Base-by-base conservation (phyloP, 768 basidiomycete genomes). In the Collybia mongolica region DNA sequence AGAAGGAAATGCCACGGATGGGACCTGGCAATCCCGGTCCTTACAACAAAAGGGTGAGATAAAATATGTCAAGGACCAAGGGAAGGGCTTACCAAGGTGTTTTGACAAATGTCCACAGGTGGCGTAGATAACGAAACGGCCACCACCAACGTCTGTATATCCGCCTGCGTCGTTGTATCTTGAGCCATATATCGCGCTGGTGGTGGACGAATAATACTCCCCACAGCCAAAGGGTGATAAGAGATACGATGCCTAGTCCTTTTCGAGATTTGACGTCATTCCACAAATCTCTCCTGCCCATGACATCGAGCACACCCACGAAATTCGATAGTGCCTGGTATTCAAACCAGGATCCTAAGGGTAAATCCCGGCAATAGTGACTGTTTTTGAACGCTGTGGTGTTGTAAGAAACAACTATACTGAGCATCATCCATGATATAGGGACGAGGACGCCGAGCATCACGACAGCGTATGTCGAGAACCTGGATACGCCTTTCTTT, bases 221-320 rank as follows among this genome's bases (percentile, higher is more conserved):
- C 56, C 53, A 57, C 4, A 52, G 46, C 58, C 58, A 60, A 32
- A 60, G 38, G 6, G 43, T 20, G 7, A 41, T n/a, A 3, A 57
- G 32, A 8, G 58, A 47, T 6, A 55, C 20, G 6, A 49, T 42
- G 4, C 58, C 58, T 20, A 57, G 50, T 14, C 58, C 53, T 17
- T 53, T 53, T 37, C 58, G 46, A 2, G 39, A 44, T 46, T 38
- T 23, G n/a, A 60, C 20, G 39, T 60, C 58, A 29, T 40, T 43
- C 51, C 53, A 57, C 9, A 60, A 37, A 43, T 60, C 58, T 14
- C 56, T 29, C 19, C 24, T 39, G n/a, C 58, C 58, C 55, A 60
- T 60, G 14, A 60, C 51, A 40, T 60, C 58, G 17, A 60, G 44
- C 14, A 60, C 51, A 7, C 58, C 58, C 6, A 60, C 44, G 43